Percentiles rank a stretch among this genome's conserved stretches.
phyloP scores from a whole-genome alignment of 768 basidiomycete species.

The Leccinum incarnatum region DNA sequence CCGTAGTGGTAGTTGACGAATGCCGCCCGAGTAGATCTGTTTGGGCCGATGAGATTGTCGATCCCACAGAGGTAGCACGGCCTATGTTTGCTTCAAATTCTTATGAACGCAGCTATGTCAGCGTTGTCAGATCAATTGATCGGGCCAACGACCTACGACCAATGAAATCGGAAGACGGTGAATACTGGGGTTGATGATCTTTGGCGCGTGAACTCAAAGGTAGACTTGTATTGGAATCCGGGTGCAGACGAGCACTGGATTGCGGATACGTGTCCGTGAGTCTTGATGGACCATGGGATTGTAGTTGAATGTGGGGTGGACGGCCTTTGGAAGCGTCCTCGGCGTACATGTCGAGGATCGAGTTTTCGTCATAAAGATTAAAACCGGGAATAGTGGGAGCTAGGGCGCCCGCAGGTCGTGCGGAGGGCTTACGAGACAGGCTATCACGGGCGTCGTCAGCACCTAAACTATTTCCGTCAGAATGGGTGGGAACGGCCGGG shows the following conservation, averaged over 20 bases:
- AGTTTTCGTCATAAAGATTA: constrained; percentile 23
- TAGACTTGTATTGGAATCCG: constrained; percentile 10
- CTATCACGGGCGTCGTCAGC: constrained; percentile 23
- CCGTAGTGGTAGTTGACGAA: constrained; percentile 24
- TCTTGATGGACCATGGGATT: constrained; percentile 18
- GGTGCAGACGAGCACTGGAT: constrained; percentile 9
- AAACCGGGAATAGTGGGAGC: constrained; percentile 28
- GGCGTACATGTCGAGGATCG: constrained; percentile 23
- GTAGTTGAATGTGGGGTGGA: constrained; percentile 21
- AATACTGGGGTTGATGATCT: constrained; percentile 18
- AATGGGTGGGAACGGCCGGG: constrained; percentile 23
- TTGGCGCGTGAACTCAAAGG: constrained; percentile 17
- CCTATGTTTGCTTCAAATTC: constrained; percentile 19
- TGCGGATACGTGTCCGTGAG: constrained; percentile 17
- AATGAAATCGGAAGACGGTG: constrained; percentile 21
- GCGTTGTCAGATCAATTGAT: not conserved
- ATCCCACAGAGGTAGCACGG: constrained; percentile 30
- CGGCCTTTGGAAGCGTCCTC: constrained; percentile 17
- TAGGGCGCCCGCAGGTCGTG: constrained; percentile 30
- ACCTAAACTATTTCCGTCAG: constrained; percentile 9
- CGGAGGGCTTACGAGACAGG: constrained; percentile 19
- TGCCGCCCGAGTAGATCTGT: constrained; percentile 26
- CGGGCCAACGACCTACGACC: constrained; percentile 20
- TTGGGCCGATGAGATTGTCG: constrained; percentile 28
- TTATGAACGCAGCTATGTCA: constrained; percentile 11